Conservation (phyloP, 2,329 filamentous ascomycete genomes). For the Botryotinia calthae region DNA sequence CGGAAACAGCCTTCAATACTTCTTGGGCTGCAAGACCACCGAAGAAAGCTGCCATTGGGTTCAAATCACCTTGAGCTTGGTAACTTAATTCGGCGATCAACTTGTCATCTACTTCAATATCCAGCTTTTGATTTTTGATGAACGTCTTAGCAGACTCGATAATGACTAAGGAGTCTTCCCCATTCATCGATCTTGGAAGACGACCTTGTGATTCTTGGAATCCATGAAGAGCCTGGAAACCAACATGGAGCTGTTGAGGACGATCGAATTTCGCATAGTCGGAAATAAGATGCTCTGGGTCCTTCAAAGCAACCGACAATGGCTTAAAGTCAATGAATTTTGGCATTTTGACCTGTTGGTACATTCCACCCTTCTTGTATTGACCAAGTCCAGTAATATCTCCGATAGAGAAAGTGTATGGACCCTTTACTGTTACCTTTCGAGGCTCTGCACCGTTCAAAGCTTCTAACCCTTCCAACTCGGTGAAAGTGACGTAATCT, state of each 20-base stretch:
- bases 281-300: constrained; percentile 85
- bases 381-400: constrained; percentile 83
- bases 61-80: constrained; percentile 87
- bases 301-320: constrained; percentile 73
- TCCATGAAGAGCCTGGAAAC: constrained; percentile 86
- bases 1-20: constrained; percentile 92
- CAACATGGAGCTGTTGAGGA: constrained; percentile 85
- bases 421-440: constrained; percentile 90
- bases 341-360: constrained; percentile 97
- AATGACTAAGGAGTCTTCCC: constrained; percentile 77
- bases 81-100: constrained; percentile 90
- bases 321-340: constrained; percentile 87
- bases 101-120: constrained; percentile 88
- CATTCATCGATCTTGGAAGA: constrained; percentile 79
- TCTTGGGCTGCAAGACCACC: constrained; percentile 93
- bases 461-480: constrained; percentile 86
- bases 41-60: constrained; percentile 90
- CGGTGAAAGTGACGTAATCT: constrained; percentile 92
- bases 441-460: constrained; percentile 81
- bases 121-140: constrained; percentile 69
- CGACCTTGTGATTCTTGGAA: constrained; percentile 75
- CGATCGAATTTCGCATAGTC: constrained; percentile 98
- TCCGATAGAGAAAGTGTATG: constrained; percentile 96
- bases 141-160: constrained; percentile 73
- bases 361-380: constrained; percentile 86